phyloP scores from a whole-genome alignment of 2,329 filamentous ascomycete genomes.

The Endothia cerciana region DNA sequence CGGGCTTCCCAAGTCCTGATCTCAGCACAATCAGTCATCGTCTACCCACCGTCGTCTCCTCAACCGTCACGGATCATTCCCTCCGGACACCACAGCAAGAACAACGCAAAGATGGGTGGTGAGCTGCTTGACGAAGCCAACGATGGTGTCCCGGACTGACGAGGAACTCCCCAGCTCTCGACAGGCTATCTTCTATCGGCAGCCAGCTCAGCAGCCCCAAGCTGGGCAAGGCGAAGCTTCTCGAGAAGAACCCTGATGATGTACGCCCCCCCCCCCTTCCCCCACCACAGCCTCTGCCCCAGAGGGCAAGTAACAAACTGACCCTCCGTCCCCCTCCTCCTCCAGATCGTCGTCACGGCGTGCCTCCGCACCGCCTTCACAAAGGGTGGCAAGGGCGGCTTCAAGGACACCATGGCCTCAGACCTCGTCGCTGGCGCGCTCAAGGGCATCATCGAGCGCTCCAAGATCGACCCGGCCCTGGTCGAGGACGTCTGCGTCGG shows the following conservation, averaged over 20 bases:
- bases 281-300: not conserved
- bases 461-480: conserved; percentile 82
- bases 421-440: conserved; percentile 87
- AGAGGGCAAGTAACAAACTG: not conserved
- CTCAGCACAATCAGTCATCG: not conserved
- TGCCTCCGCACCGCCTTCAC: conserved; percentile 91
- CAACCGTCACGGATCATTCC: not conserved
- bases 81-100: not conserved
- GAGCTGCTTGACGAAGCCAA: conserved; percentile 17
- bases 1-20: not conserved
- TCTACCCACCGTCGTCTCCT: not conserved
- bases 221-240: conserved; percentile 57
- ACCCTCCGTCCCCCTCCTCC: not conserved
- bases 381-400: conserved; percentile 88
- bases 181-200: conserved; percentile 63
- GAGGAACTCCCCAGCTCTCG: conserved; percentile 48
- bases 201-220: conserved; percentile 59
- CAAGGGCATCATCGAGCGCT: conserved; percentile 79
- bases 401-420: conserved; percentile 90
- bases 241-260: conserved; percentile 71
- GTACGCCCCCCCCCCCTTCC: conserved; percentile 45
- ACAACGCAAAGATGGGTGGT: conserved; percentile 32
- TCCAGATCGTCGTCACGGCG: conserved; percentile 83
- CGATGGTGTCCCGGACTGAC: conserved; percentile 7
- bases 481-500: conserved; percentile 95